phyloP scores from a whole-genome alignment of 306 rosid species.

The Citrullus mucosospermus region DNA sequence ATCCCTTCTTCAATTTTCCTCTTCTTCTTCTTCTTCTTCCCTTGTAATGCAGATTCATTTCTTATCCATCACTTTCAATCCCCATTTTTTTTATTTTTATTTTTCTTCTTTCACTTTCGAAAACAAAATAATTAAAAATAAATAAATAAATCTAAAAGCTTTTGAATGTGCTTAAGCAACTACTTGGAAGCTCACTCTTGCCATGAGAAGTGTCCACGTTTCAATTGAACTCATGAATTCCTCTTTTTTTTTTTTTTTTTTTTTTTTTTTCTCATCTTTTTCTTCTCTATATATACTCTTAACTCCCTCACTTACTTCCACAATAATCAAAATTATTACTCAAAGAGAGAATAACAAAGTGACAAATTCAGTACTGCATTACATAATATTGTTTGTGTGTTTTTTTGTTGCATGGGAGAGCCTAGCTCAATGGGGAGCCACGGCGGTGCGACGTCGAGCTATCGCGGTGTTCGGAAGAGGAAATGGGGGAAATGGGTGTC shows the following conservation, averaged over 20 bases:
- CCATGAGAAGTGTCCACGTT: conserved; percentile 4
- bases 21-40: not conserved
- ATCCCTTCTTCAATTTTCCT: not conserved
- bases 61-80: not conserved
- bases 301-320: not conserved
- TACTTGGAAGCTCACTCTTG: conserved; percentile 2
- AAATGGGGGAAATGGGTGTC: conserved; percentile 99
- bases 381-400: not conserved
- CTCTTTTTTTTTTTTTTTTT: not conserved
- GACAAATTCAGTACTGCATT: not conserved
- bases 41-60: not conserved
- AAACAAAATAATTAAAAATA: not conserved
- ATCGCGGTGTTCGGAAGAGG: conserved; percentile 86
- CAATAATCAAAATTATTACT: not conserved
- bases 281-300: not conserved
- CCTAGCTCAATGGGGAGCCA: not conserved
- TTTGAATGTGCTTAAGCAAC: not conserved
- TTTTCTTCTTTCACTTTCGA: not conserved
- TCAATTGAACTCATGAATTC: not conserved
- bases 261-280: too few species aligned
- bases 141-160: not conserved
- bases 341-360: not conserved
- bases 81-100: not conserved
- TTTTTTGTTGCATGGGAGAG: not conserved
- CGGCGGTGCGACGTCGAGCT: conserved; percentile 40